phyloP scores from a whole-genome alignment of 129 eudicot genomes.

The Flaveria sonorensis region DNA sequence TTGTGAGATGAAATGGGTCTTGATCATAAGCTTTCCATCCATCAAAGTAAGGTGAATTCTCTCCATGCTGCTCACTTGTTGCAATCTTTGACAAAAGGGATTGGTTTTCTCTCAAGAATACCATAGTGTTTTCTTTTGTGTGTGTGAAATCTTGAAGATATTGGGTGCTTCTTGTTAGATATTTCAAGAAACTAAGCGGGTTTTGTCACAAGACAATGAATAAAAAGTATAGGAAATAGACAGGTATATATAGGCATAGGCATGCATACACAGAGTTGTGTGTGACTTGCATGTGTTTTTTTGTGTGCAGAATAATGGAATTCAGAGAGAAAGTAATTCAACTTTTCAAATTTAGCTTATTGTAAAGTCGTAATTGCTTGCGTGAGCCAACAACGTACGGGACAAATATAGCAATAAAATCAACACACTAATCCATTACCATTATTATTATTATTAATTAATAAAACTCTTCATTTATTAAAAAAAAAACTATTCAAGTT shows the following conservation, averaged over 20 bases:
- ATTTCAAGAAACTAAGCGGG: slow-evolving; percentile 10
- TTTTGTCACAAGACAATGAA: slow-evolving; percentile 18
- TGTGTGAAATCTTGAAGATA: slow-evolving; percentile 21
- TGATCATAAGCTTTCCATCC: slow-evolving; percentile 91
- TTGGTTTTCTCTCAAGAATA: slow-evolving; percentile 10
- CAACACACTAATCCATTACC: slow-evolving; percentile 8
- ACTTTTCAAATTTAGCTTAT: slow-evolving; percentile 23
- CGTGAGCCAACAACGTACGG: slow-evolving; percentile 25
- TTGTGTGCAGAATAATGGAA: slow-evolving; percentile 11
- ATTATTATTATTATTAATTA: background rate
- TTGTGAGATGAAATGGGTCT: slow-evolving; percentile 61
- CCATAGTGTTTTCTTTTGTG: slow-evolving; percentile 19
- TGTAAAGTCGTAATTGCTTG: slow-evolving; percentile 32
- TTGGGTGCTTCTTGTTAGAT: background rate
- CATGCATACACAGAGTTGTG: background rate
- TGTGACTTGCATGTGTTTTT: slow-evolving; percentile 22
- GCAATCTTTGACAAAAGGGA: slow-evolving; percentile 67
- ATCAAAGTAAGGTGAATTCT: slow-evolving; percentile 77
- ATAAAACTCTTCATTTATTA: too few species aligned
- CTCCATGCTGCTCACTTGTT: slow-evolving; percentile 76
- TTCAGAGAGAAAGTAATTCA: background rate
- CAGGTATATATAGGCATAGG: slow-evolving; percentile 22
- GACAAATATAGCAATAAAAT: slow-evolving; percentile 7
- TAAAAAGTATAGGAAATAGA: slow-evolving; percentile 15
- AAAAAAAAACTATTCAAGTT: background rate